Base-by-base conservation (phyloP, 2,329 filamentous ascomycete species). In the Fusarium domesticum region DNA sequence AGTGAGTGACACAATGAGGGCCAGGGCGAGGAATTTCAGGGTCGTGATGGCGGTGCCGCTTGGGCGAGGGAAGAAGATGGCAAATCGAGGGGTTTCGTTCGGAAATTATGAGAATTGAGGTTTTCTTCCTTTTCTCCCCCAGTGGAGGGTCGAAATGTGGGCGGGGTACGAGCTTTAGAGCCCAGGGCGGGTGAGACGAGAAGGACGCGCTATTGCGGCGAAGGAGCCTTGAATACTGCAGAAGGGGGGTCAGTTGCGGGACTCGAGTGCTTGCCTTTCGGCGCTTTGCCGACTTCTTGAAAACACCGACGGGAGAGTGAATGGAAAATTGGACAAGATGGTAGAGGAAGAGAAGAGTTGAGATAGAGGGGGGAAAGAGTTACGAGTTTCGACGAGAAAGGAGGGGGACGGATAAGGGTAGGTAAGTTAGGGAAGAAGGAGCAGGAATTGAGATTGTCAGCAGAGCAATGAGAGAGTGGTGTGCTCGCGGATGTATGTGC, bases 171-270 rank as follows among this genome's bases (percentile, higher is more conserved):
- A 35, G 37, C 35, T 20, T 39, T 39, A 42, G 28, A 35, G 34
- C 18, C 32, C 44, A 51, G 48, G 44, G 51, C 45, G 39, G 39
- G 44, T 54, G 48, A 54, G 48, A 55, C 42, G 41, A 36, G 7
- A 33, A 46, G 30, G 20, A 30, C 46, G 47, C 51, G 42, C 40
- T 43, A 47, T 39, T 35, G 38, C 23, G n/a, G 31, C n/a, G 31
- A 18, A 33, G 31, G 31, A 33, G 31, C n/a, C 15, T 28, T 28
- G 7, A 11, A 28, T 28, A 12, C 23, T 28, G 23, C 23, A 28
- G 23, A 28, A 11, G 23, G 23, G 23, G n/a, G 16, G 15, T 16
- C 4, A 6, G 31, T 18, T 14, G 31, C 15, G 31, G 31, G 10
- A 10, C 14, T 28, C 7, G 23, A 28, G 23, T 8, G 23, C 14